A percentile compares a stretch with the other conserved stretches of the same genome.
phyloP scores from a whole-genome alignment of 208 protist genomes.

The Leishmania major region DNA sequence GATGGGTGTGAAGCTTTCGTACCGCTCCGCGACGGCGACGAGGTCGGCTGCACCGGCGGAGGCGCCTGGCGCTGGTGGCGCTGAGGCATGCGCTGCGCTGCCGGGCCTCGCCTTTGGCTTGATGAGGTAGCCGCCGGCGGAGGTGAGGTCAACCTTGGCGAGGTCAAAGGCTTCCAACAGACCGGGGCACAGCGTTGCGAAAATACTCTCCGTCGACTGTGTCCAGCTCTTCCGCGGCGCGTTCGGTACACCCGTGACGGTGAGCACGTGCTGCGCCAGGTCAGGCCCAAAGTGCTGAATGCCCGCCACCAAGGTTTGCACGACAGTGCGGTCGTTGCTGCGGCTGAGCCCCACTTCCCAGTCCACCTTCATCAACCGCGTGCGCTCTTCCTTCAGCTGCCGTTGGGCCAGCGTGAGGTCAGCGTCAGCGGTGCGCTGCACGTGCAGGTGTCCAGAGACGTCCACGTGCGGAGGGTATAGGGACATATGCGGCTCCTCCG shows the following conservation, averaged over 20 bases:
- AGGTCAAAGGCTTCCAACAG: conserved; percentile 65
- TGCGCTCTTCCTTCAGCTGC: conserved; percentile 24
- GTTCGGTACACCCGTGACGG: conserved; percentile 39
- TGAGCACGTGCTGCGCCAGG: conserved; percentile 79
- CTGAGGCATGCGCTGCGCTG: conserved; percentile 5
- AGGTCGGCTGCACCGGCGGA: conserved; percentile 7
- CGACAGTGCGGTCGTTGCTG: conserved; percentile 47
- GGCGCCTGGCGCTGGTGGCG: neutral
- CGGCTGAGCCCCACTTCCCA: conserved; percentile 56
- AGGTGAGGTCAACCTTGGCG: conserved; percentile 37
- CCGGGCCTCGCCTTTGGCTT: conserved; percentile 9
- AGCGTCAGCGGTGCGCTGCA: conserved; percentile 14
- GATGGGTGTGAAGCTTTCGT: conserved; percentile 92
- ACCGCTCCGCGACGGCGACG: conserved; percentile 45
- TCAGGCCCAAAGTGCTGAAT: conserved; percentile 71
- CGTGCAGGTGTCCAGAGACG: conserved; percentile 21
- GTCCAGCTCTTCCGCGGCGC: conserved; percentile 40
- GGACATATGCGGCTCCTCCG: conserved; percentile 8
- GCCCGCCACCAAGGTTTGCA: conserved; percentile 53
- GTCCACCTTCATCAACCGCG: conserved; percentile 34
- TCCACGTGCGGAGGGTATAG: conserved; percentile 27
- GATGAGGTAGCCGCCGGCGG: conserved; percentile 70
- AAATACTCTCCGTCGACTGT: conserved; percentile 34
- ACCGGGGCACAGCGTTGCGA: conserved; percentile 45
- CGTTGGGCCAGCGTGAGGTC: conserved; percentile 23